A percentile compares a stretch with the other conserved stretches of the same genome.
phyloP scores from a whole-genome alignment of 306 rosid genomes.

The Gillenia trifoliata region DNA sequence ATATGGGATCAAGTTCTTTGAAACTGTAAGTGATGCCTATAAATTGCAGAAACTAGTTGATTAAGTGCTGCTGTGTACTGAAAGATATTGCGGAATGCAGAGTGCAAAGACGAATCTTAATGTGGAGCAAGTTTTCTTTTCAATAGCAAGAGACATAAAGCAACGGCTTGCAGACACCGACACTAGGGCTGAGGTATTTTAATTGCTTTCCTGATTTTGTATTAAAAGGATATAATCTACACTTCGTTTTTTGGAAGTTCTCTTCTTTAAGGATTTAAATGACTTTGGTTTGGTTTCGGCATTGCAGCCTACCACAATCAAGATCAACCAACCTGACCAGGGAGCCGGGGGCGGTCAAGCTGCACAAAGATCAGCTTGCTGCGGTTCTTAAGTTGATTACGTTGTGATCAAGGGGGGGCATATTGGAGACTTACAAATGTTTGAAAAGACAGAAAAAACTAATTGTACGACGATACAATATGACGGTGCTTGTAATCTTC shows the following conservation, averaged over 20 bases:
- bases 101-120: conserved; percentile 94
- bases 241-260: background rate
- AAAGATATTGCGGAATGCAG: conserved; percentile 36
- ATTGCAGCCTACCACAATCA: conserved; percentile 65
- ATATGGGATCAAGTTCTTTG: conserved; percentile 91
- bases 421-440: conserved; percentile 18
- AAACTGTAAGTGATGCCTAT: conserved; percentile 67
- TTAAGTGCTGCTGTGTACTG: background rate
- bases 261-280: background rate
- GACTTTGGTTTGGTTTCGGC: conserved; percentile 10
- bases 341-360: conserved; percentile 48
- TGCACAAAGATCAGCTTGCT: conserved; percentile 65
- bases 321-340: conserved; percentile 60
- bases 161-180: conserved; percentile 80
- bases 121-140: conserved; percentile 91
- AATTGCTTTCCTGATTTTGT: background rate
- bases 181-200: conserved; percentile 59
- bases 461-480: conserved; percentile 38
- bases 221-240: background rate
- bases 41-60: conserved; percentile 15
- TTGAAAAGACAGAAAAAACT: conserved; percentile 29
- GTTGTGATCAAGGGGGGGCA: conserved; percentile 10
- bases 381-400: conserved; percentile 53
- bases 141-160: conserved; percentile 82
- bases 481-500: conserved; percentile 45